A percentile compares a stretch with the other conserved stretches of the same genome.
phyloP scores from a whole-genome alignment of 2,329 filamentous ascomycete genomes.

The Sporothrix luriei region DNA sequence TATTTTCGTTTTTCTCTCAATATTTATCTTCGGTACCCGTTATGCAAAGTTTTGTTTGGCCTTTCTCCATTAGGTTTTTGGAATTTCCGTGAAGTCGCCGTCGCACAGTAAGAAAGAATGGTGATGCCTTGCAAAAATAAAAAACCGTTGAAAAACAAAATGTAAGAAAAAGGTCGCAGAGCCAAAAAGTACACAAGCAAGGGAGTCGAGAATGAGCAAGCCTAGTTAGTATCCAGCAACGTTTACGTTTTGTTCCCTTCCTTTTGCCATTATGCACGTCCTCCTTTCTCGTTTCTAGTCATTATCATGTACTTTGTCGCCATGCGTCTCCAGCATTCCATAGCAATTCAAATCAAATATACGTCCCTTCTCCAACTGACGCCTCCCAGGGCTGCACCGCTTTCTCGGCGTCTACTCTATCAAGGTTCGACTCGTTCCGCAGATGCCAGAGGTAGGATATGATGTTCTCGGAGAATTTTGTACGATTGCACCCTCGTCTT shows the following conservation, averaged over 20 bases:
- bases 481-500: neutral
- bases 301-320: neutral
- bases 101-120: neutral
- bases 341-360: neutral
- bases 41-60: slow-evolving; percentile 20
- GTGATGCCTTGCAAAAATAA: neutral
- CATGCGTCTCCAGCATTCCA: neutral
- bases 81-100: neutral
- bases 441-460: neutral
- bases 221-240: neutral
- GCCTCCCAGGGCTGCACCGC: neutral
- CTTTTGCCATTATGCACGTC: neutral
- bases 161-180: neutral
- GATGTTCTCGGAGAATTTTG: slow-evolving; percentile 6
- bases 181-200: neutral
- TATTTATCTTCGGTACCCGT: slow-evolving; percentile 14
- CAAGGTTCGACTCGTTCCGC: slow-evolving; percentile 12
- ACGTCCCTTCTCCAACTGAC: neutral
- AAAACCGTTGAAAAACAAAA: neutral
- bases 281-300: neutral
- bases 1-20: neutral
- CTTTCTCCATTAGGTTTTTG: neutral
- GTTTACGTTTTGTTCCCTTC: neutral
- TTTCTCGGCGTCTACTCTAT: neutral
- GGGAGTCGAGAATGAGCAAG: neutral